A percentile compares a stretch with the other conserved stretches of the same genome.
Evolutionary conservation across 441 rosid species (phyloP).

Genomic region (Jatropha podagrica): DNA sequence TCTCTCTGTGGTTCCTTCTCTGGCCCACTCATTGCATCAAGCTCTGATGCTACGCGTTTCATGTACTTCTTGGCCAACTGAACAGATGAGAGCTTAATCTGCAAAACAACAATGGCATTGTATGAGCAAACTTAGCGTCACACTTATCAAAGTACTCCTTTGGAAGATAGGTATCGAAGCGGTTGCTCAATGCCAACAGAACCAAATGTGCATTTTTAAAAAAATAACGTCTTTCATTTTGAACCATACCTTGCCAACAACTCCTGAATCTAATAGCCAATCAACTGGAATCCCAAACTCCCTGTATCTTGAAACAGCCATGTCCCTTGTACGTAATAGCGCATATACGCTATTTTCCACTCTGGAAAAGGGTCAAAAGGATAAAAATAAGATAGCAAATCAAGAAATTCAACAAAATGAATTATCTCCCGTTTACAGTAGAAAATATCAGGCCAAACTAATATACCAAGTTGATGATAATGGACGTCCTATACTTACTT

Average conservation of each 20-base stretch:
- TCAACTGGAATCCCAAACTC: slow-evolving; percentile 84
- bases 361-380: slow-evolving; percentile 38
- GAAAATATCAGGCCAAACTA: neutral
- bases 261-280: slow-evolving; percentile 85
- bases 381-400: slow-evolving; percentile 3
- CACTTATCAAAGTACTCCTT: too few relatives aligned
- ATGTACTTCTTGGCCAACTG: slow-evolving; percentile 93
- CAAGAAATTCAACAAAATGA: neutral
- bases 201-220: neutral
- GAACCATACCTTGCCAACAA: slow-evolving; percentile 83
- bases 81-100: slow-evolving; percentile 97
- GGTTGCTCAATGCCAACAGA: neutral
- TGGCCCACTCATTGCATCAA: slow-evolving; percentile 67
- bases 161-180: neutral
- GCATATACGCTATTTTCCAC: slow-evolving; percentile 93
- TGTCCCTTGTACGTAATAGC: slow-evolving; percentile 89
- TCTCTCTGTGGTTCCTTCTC: slow-evolving; percentile 96
- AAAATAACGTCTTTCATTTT: neutral
- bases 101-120: slow-evolving; percentile 20
- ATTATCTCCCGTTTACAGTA: neutral
- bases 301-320: slow-evolving; percentile 81
- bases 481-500: slow-evolving; percentile 46
- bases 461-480: neutral
- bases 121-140: neutral
- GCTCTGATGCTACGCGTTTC: slow-evolving; percentile 89